Evolutionary conservation across 2,329 filamentous ascomycete species (phyloP), one percentile per base, ranked within the genome.

Genomic region (Aspergillus niger): DNA sequence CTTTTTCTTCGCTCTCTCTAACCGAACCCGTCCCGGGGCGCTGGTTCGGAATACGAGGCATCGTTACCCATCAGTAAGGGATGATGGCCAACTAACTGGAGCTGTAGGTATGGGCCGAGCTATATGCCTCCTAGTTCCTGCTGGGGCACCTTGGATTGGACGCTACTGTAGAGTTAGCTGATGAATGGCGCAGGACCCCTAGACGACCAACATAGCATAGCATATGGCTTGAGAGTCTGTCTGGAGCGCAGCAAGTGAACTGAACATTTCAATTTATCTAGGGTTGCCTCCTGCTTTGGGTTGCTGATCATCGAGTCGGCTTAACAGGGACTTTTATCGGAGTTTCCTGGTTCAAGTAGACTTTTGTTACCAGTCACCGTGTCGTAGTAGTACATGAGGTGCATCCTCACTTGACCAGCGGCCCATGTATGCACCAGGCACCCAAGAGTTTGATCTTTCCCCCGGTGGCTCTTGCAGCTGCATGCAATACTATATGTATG

Each of bases 371-470:
- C 20, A 52, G 54, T 62, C 51, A 48, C 17, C 43, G 43, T 47
- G 47, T 30, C 38, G 30, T 36, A 36, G 30, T 36, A 32, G 30
- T 32, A 36, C 32, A 36, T 36, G 32, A 36, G 32, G 32, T 36
- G 50, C 57, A 41, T 58, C 56, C 57, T 59, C 58, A 59, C 60
- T 63, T 63, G 60, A 65, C 60, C 59, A 59, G 41, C 57, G 59
- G 20, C 28, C 55, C 55, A 61, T 63, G 58, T 61, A 43, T 54
- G 56, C 44, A 48, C 8, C 26, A 55, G 56, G 59, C 48, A 53
- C 36, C 43, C 44, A 55, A 51, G 56, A 57, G 51, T 49, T 36
- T 47, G 48, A 58, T 52, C 24, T 41, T 57, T 51, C 30, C 28
- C 51, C 43, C 56, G 55, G 53, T 58, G 55, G 48, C 24, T 57